Percentiles rank a stretch among this genome's conserved stretches.
Conservation (phyloP, 176 grass and related monocot genomes). For the Cymbopogon citratus region DNA sequence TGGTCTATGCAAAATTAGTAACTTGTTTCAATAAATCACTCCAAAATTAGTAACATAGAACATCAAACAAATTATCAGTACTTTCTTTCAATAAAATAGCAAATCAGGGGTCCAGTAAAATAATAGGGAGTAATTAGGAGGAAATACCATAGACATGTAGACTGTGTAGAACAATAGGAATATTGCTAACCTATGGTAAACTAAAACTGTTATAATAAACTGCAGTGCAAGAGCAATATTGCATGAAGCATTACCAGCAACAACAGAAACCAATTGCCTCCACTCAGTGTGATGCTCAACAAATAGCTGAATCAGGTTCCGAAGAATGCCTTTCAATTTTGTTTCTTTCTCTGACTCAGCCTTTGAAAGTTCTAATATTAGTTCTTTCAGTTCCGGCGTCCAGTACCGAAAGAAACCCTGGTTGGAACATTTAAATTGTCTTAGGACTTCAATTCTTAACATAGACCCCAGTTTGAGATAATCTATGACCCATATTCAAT, state of each 20-base stretch:
- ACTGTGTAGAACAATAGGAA: neutral
- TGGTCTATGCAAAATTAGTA: conserved; percentile 19
- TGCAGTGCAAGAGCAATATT: neutral
- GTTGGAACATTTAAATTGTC: conserved; percentile 9
- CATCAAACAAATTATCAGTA: conserved; percentile 9
- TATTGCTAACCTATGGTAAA: conserved; percentile 8
- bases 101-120: conserved; percentile 16
- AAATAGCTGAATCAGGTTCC: conserved; percentile 70
- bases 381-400: conserved; percentile 83
- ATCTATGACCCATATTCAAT: neutral
- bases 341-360: conserved; percentile 85
- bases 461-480: conserved; percentile 2
- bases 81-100: neutral
- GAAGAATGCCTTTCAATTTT: conserved; percentile 86
- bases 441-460: conserved; percentile 6
- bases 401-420: conserved; percentile 82
- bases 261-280: conserved; percentile 78
- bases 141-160: neutral
- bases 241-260: conserved; percentile 54
- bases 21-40: neutral
- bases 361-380: conserved; percentile 73
- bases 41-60: neutral
- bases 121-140: conserved; percentile 1
- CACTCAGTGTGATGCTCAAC: conserved; percentile 79
- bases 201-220: conserved; percentile 15